Percentiles rank a stretch among this genome's conserved stretches.
phyloP scores from a whole-genome alignment of 2,329 filamentous ascomycete genomes.

The Stylonectria norvegica region DNA sequence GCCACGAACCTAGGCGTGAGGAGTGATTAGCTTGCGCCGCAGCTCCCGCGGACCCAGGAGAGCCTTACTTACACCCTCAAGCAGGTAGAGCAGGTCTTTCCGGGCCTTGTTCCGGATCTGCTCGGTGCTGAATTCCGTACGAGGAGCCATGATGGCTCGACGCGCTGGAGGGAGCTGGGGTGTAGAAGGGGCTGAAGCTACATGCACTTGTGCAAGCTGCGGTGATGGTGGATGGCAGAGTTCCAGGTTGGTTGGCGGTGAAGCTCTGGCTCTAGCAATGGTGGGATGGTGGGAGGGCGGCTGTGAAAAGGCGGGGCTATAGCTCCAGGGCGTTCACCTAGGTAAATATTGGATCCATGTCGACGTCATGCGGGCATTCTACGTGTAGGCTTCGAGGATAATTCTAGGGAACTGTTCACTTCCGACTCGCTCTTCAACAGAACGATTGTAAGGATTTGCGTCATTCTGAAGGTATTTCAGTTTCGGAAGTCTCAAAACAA shows the following conservation, averaged over 20 bases:
- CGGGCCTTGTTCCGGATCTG: slow-evolving; percentile 78
- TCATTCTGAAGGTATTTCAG: too few species aligned
- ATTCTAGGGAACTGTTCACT: too few species aligned
- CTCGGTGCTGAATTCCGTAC: slow-evolving; percentile 67
- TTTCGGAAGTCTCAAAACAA: too few species aligned
- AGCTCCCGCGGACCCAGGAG: slow-evolving; percentile 25
- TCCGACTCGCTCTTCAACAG: too few species aligned
- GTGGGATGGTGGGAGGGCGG: neutral
- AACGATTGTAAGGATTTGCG: too few species aligned
- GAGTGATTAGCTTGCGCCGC: slow-evolving; percentile 10
- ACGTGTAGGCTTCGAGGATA: too few species aligned
- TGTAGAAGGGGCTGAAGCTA: slow-evolving; percentile 17
- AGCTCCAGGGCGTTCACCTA: too few species aligned
- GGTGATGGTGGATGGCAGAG: neutral
- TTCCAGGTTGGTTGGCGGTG: slow-evolving; percentile 12
- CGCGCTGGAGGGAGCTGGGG: slow-evolving; percentile 24
- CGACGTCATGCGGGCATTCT: too few species aligned
- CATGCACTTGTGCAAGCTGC: too few species aligned
- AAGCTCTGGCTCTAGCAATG: slow-evolving; percentile 8
- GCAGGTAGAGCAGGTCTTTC: slow-evolving; percentile 82
- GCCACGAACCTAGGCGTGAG: slow-evolving; percentile 73
- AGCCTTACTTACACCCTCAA: slow-evolving; percentile 80
- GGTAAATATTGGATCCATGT: too few species aligned
- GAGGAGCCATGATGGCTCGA: slow-evolving; percentile 65
- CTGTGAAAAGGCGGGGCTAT: too few species aligned